phyloP scores from a whole-genome alignment of 768 basidiomycete genomes.

The Solioccasus polychromus region DNA sequence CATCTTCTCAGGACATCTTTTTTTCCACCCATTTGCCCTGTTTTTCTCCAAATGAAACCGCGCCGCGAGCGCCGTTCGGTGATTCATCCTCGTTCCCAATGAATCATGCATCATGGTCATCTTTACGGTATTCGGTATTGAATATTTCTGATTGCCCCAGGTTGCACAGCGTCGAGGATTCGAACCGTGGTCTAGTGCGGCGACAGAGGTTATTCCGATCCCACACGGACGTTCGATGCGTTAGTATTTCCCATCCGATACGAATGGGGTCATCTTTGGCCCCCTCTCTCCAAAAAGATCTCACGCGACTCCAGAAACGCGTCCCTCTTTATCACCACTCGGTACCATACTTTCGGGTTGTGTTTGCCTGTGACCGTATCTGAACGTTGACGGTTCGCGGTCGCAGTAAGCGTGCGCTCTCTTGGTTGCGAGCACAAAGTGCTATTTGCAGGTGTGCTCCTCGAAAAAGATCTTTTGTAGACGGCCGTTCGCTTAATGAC shows the following conservation, averaged over 20 bases:
- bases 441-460: not conserved
- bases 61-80: too few relatives aligned
- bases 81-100: not conserved
- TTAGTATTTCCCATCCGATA: conserved; percentile 1
- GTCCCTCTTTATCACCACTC: not conserved
- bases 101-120: too few relatives aligned
- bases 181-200: too few relatives aligned
- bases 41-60: too few relatives aligned
- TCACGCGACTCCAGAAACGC: conserved; percentile 4
- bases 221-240: too few relatives aligned
- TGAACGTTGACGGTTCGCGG: conserved; percentile 2
- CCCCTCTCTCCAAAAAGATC: not conserved
- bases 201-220: too few relatives aligned
- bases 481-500: not conserved
- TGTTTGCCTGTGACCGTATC: too few relatives aligned
- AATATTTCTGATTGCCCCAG: too few relatives aligned
- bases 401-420: not conserved
- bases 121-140: too few relatives aligned
- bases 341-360: not conserved
- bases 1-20: too few relatives aligned
- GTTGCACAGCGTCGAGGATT: not conserved
- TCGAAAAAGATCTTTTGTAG: not conserved
- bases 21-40: too few relatives aligned
- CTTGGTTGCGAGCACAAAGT: not conserved
- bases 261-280: not conserved